Base-by-base conservation (phyloP, 352 stramenopile species). In the Peronospora destructor region DNA sequence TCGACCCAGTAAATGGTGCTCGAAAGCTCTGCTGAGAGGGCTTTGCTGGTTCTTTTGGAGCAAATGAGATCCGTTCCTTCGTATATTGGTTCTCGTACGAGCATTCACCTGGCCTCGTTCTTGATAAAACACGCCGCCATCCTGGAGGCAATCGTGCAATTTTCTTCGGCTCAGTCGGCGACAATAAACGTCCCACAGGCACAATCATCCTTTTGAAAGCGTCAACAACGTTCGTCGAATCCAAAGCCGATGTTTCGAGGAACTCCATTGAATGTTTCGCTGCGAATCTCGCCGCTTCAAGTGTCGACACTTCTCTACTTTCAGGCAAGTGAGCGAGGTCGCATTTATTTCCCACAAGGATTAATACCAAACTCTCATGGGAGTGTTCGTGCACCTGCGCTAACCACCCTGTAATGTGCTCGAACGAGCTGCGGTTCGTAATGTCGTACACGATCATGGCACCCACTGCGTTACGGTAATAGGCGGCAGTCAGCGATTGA, bases 371-470 rank as follows among this genome's bases (percentile, higher is more conserved):
- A 49, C 73, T 91, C 47, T 91, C 72, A 41, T 94, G 77, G 23
- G 81, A 76, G 45, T 92, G 78, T 49, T 91, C 76, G 33, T 89
- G 82, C 30, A 91, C 70, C 48, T 94, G 81, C 5, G 64, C 71
- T 47, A 92, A 66, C 84, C 84, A 92, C 17, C 73, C 71, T 4
- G 58, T 71, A 5, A 92, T 73, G 53, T 91, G 70, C 47, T 93
- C 82, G 47, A 93, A 93, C 17, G 83, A 92, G 17, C 61, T 68
- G 45, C 85, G 71, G 53, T 91, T 87, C 33, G 87, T 96, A 38
- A 97, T 89, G 59, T 97, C 88, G 61, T 96, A 97, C 17, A 96
- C 85, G 47, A 97, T 74, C 72, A 97, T 86, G 30, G 86, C 88
- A 21, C 84, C 87, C 16, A 96, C 84, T 0, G 86, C 85, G 30